Base-by-base conservation (phyloP, 768 basidiomycete genomes). In the Hericium rajendrae region DNA sequence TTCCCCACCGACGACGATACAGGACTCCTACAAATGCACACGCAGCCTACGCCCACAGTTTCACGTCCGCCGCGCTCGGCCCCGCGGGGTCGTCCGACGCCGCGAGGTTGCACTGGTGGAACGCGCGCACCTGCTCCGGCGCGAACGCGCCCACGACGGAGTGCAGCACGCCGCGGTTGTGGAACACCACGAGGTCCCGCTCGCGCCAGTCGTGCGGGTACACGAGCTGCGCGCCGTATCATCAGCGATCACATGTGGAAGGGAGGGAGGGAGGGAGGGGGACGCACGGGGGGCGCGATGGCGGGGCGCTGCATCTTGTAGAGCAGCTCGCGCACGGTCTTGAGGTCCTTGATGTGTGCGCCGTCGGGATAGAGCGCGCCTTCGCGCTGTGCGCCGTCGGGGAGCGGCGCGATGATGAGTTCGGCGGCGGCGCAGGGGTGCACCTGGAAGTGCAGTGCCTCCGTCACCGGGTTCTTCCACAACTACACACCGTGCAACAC, bases 391-490 rank as follows among this genome's bases (percentile, higher is more conserved):
- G 80, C 78, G 22, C 79, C 79, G 48, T 71, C 74, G 0, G 90
- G 88, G 0, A 94, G 78, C 15, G 91, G 82, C n/a, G 80, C 80
- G 61, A 97, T 73, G 55, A 85, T 60, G 32, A 94, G 76, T 62
- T 87, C 82, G 39, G 74, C 70, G 1, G 70, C 82, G 32, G 83
- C 91, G 63, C 86, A 89, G 4, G 89, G 92, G 68, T 95, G 94
- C 4, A 95, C 93, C 67, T 97, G 83, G 73, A 94, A 85, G 68
- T 94, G 90, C 20, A 97, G 77, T 2, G 75, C 74, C 24, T 85
- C 84, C 12, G 92, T 95, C 8, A 82, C 80, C 0, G 92, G 91
- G 70, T 94, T 95, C 77, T 94, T 94, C 94, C 94, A 95, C 6
- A 86, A 68, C 86, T 92, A 60, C 49, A 43, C 8, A 1, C 20